Evolutionary conservation across 2,329 filamentous ascomycete species (phyloP), one percentile per base, ranked within the genome.

Genomic region (Pseudogymnoascus verrucosus): DNA sequence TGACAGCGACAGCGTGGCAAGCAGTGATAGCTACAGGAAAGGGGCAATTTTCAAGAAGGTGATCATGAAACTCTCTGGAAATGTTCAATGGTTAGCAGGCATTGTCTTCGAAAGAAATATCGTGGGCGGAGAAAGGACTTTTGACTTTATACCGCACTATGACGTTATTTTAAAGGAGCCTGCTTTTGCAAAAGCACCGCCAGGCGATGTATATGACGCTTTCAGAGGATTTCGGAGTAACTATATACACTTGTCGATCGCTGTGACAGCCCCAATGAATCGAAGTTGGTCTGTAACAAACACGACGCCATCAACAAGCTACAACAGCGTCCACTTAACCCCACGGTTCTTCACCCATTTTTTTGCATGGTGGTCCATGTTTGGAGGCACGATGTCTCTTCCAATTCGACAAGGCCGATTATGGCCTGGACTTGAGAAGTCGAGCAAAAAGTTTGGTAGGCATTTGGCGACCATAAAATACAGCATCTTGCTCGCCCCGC

Each of bases 401-500:
- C 96, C 95, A 10, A 89, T 99, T 64, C 90, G 95, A 0, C 96
- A 99, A 78, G 95, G 95, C 14, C 83, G 84, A 57, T 82, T 99
- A 2, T 99, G 93, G 87, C 93, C 93, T 5, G 92, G 91, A 0
- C 84, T 92, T 23, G 95, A 97, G 69, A 97, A 96, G 79, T 95
- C 91, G 54, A 97, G 91, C 80, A 99, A 99, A 78, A 99, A 99
- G 74, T 99, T 99, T 74, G 93, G 93, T 12, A 86, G 95, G 60
- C 96, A 99, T 76, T 79, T 99, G 66, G 93, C 92, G n/a, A 99
- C 96, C 7, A 93, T 99, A 80, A 99, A 99, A 79, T 98, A 98
- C 78, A 97, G 93, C 67, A 78, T 99, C 21, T 82, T 98, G 2
- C 80, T 99, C 14, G 96, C 95, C 1, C 95, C 95, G 0, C 78